phyloP scores from a whole-genome alignment of 23 red algal species.

The Gracilaria vermiculophylla region DNA sequence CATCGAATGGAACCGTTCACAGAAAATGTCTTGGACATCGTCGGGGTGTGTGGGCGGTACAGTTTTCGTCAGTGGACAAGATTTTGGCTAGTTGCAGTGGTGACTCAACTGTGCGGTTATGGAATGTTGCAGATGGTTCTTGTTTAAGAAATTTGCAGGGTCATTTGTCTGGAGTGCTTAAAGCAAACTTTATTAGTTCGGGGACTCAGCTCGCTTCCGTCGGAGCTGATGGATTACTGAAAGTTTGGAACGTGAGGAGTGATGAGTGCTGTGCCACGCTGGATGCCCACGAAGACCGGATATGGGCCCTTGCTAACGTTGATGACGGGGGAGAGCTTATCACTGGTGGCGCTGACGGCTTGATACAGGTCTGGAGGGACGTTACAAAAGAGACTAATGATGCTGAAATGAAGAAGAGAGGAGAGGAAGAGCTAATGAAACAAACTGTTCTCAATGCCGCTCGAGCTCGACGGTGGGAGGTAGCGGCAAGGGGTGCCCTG shows the following conservation, averaged over 20 bases:
- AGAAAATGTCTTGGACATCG: slow-evolving; percentile 71
- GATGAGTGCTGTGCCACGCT: slow-evolving; percentile 58
- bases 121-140: slow-evolving; percentile 63
- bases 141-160: slow-evolving; percentile 73
- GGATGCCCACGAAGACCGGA: slow-evolving; percentile 70
- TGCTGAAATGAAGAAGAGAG: slow-evolving; percentile 13
- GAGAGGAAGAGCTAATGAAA: slow-evolving; percentile 34
- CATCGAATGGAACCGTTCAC: slow-evolving; percentile 8
- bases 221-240: slow-evolving; percentile 74
- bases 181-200: slow-evolving; percentile 46
- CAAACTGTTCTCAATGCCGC: slow-evolving; percentile 54
- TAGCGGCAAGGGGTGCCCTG: slow-evolving; percentile 55
- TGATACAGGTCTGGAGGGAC: slow-evolving; percentile 72
- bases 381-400: slow-evolving; percentile 18
- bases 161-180: slow-evolving; percentile 45
- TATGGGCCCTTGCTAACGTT: slow-evolving; percentile 55
- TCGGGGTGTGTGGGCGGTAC: slow-evolving; percentile 72
- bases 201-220: slow-evolving; percentile 72
- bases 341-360: slow-evolving; percentile 71
- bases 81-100: slow-evolving; percentile 69
- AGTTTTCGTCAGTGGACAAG: slow-evolving; percentile 81
- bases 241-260: slow-evolving; percentile 63
- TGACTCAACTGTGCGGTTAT: slow-evolving; percentile 73
- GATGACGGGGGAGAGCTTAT: slow-evolving; percentile 62
- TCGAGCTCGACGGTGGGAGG: slow-evolving; percentile 39